Percentiles rank a stretch among this genome's conserved stretches.
Conservation (phyloP, 2,329 filamentous ascomycete genomes). For the Penicillium sp. region DNA sequence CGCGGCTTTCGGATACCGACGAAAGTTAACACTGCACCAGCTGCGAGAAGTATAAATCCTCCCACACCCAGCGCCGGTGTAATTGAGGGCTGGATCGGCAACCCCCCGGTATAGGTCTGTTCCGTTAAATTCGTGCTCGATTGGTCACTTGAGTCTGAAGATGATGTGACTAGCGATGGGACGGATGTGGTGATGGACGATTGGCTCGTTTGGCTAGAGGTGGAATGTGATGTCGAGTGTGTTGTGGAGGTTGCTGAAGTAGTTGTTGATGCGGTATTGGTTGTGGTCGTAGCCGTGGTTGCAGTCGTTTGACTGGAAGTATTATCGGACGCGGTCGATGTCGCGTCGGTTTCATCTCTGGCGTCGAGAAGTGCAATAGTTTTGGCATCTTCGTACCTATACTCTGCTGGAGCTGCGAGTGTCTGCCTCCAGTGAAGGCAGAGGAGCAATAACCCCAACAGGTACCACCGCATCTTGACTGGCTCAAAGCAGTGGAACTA, state of each 20-base stretch:
- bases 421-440: constrained; percentile 12
- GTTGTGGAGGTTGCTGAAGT: constrained; percentile 9
- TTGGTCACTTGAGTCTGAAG: constrained; percentile 2
- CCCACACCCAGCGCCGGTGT: constrained; percentile 81
- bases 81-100: constrained; percentile 73
- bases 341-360: constrained; percentile 8
- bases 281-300: constrained; percentile 11
- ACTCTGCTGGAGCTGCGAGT: constrained; percentile 17
- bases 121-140: constrained; percentile 18
- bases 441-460: constrained; percentile 8
- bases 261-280: constrained; percentile 1
- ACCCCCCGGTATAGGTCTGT: constrained; percentile 31
- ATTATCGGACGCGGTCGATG: constrained; percentile 13
- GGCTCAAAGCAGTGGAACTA: neutral
- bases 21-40: constrained; percentile 70
- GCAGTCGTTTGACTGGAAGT: constrained; percentile 11
- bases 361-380: constrained; percentile 3
- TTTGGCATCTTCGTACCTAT: constrained; percentile 3
- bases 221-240: constrained; percentile 1
- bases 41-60: constrained; percentile 72
- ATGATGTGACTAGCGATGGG: constrained; percentile 23
- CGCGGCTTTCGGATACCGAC: constrained; percentile 80
- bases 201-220: neutral
- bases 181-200: constrained; percentile 21
- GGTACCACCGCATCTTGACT: constrained; percentile 20